Evolutionary conservation across 202 grass and related monocot genomes (phyloP).

Genomic region (Bolboschoenoplectus hybrid): DNA sequence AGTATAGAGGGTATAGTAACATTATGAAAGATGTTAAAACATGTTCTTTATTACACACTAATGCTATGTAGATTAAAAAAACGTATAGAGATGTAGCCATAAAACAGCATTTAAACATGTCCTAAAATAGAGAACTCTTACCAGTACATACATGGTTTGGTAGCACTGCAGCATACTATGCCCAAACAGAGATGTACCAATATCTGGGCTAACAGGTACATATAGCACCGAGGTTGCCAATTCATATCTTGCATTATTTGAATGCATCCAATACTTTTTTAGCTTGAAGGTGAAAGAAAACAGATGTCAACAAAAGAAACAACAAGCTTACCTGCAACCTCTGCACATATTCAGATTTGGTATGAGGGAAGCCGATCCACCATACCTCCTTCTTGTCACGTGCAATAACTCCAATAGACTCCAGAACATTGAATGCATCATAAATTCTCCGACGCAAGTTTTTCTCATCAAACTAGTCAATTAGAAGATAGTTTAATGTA

Average conservation of each 20-base stretch:
- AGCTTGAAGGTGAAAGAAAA: background rate
- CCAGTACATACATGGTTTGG: background rate
- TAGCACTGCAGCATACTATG: background rate
- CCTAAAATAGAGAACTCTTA: background rate
- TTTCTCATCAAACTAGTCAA: conserved; percentile 90
- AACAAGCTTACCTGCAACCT: conserved; percentile 73
- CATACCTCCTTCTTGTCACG: conserved; percentile 95
- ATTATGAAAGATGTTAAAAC: background rate
- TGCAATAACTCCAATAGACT: conserved; percentile 84
- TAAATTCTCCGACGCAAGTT: conserved; percentile 93
- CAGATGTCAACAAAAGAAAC: background rate
- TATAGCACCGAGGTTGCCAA: background rate
- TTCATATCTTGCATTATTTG: conserved; percentile 7
- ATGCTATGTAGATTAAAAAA: background rate
- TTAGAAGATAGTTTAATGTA: conserved; percentile 31
- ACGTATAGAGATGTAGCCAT: conserved; percentile 7
- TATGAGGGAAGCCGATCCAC: conserved; percentile 83
- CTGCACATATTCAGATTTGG: conserved; percentile 60
- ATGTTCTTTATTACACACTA: background rate
- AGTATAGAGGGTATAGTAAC: conserved; percentile 12
- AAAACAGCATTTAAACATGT: background rate
- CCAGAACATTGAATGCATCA: conserved; percentile 97
- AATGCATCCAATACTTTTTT: background rate
- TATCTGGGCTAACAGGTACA: background rate
- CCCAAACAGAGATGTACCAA: background rate